Percentiles rank a stretch among this genome's conserved stretches.
Conservation (phyloP, 2,329 filamentous ascomycete genomes). For the Monosporascus sp. region DNA sequence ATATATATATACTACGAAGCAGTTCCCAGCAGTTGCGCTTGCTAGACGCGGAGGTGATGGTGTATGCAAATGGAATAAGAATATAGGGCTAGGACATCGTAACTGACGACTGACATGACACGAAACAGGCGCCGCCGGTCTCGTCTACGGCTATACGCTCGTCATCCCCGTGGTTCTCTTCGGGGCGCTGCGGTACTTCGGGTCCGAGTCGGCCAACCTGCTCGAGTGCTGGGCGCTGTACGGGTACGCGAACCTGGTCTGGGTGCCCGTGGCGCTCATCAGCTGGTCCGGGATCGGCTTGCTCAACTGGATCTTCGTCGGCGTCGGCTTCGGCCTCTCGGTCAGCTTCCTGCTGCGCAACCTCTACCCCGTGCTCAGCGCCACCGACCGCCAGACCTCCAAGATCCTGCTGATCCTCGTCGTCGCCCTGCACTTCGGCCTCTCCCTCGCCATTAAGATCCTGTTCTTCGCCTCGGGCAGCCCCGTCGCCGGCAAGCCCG, state of each 20-base stretch:
- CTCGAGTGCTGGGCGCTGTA: conserved; percentile 95
- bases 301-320: conserved; percentile 92
- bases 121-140: conserved; percentile 67
- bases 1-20: conserved; percentile 2
- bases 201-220: conserved; percentile 85
- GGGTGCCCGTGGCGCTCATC: conserved; percentile 90
- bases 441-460: conserved; percentile 91
- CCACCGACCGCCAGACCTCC: conserved; percentile 86
- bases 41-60: too few relatives aligned
- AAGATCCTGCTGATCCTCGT: conserved; percentile 83
- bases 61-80: too few relatives aligned
- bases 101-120: too few relatives aligned
- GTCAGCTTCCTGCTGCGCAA: conserved; percentile 81
- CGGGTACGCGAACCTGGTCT: conserved; percentile 93
- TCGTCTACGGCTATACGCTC: conserved; percentile 93
- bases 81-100: too few relatives aligned
- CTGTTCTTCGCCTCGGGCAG: conserved; percentile 87
- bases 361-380: conserved; percentile 84
- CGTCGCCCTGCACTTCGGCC: conserved; percentile 77
- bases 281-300: conserved; percentile 82
- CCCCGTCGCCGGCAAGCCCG: conserved; percentile 38
- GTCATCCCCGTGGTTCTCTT: conserved; percentile 82
- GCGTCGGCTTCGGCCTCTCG: conserved; percentile 76
- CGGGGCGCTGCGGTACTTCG: conserved; percentile 89
- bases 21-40: too few relatives aligned